These are phyloP conservation scores for Sordariomycetes sp. DNA, from an alignment of 2,329 filamentous ascomycete genomes.

Conservation along the genomic window DNA sequence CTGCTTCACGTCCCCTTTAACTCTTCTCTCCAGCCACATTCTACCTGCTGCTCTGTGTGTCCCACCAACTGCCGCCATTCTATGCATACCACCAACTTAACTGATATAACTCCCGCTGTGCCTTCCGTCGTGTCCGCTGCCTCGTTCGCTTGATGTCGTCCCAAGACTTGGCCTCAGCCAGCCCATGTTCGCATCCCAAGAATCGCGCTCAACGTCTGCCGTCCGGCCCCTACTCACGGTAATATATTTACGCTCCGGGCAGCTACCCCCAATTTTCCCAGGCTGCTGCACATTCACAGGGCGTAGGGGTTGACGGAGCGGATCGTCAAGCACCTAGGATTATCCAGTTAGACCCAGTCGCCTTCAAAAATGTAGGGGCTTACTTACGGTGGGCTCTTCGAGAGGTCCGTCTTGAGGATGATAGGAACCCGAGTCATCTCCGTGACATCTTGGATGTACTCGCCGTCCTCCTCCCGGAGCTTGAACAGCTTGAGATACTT, in stretches of 20 bases:
- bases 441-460: conserved; percentile 95
- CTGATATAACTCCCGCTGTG: background rate
- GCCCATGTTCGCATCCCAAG: too few relatives aligned
- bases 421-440: conserved; percentile 98
- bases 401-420: conserved; percentile 94
- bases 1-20: background rate
- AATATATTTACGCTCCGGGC: too few relatives aligned
- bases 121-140: background rate
- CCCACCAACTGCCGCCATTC: background rate
- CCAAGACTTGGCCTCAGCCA: too few relatives aligned
- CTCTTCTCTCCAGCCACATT: background rate
- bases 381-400: conserved; percentile 98
- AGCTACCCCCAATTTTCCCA: too few relatives aligned
- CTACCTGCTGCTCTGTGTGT: background rate
- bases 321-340: conserved; percentile 65
- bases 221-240: too few relatives aligned
- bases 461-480: conserved; percentile 81
- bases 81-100: background rate
- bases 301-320: conserved; percentile 74
- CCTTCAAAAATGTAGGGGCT: background rate
- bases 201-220: too few relatives aligned
- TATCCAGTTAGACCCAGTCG: conserved; percentile 22
- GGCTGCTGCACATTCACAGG: conserved; percentile 24
- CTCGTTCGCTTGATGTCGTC: background rate
- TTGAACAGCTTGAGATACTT: conserved; percentile 89